Conservation (phyloP, 169 alveolate genomes). For the Ichthyophthirius multifiliis region DNA sequence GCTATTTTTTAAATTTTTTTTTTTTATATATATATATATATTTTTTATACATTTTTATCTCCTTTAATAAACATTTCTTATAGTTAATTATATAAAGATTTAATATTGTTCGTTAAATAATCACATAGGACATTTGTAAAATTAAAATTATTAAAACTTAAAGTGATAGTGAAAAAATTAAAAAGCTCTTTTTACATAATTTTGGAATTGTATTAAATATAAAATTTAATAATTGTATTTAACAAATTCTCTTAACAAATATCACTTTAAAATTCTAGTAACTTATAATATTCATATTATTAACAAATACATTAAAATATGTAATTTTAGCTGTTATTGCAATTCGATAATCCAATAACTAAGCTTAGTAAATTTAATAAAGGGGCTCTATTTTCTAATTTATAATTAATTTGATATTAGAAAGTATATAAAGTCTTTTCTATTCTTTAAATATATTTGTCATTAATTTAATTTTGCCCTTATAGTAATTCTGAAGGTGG, state of each 20-base stretch:
- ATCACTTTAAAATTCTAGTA: not conserved
- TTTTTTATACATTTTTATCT: not conserved
- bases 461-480: not conserved
- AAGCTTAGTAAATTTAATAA: not conserved
- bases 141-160: not conserved
- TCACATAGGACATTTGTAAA: not conserved
- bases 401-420: not conserved
- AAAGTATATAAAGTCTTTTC: not conserved
- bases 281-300: not conserved
- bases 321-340: not conserved
- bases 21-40: not conserved
- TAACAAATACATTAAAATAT: not conserved
- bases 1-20: not conserved
- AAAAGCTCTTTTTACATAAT: not conserved
- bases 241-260: not conserved
- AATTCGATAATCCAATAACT: not conserved
- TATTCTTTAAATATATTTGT: not conserved
- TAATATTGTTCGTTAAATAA: not conserved
- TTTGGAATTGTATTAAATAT: not conserved
- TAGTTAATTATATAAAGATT: not conserved
- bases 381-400: not conserved
- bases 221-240: not conserved
- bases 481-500: not conserved
- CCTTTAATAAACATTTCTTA: not conserved
- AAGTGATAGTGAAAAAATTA: not conserved